Conservation (phyloP, 345 rosid genomes). For the Passiflora organensis region DNA sequence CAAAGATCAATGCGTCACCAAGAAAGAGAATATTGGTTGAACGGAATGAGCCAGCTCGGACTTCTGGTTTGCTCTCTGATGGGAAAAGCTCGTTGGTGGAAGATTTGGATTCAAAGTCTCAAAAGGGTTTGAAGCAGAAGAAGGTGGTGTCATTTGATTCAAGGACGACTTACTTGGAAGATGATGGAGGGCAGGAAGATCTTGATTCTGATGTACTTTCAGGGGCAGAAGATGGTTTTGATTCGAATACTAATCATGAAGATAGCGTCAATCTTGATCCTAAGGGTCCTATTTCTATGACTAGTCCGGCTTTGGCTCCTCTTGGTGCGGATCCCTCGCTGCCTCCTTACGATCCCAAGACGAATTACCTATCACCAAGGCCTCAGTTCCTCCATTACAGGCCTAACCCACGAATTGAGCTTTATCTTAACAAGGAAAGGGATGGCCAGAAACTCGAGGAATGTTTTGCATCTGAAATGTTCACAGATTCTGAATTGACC, state of each 20-base stretch:
- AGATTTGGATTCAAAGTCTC: slow-evolving; percentile 19
- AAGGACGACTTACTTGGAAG: slow-evolving; percentile 28
- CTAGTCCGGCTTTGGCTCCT: slow-evolving; percentile 42
- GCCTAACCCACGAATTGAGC: slow-evolving; percentile 55
- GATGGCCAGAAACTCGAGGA: slow-evolving; percentile 49
- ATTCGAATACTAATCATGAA: slow-evolving; percentile 8
- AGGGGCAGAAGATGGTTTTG: slow-evolving; percentile 10
- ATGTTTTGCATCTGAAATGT: slow-evolving; percentile 40
- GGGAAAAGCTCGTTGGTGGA: slow-evolving; percentile 28
- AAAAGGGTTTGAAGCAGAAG: no score
- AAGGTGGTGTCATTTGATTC: slow-evolving; percentile 37
- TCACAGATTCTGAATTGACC: slow-evolving; percentile 43
- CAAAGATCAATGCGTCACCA: slow-evolving; percentile 63
- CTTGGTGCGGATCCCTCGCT: slow-evolving; percentile 52
- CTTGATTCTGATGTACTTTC: not conserved
- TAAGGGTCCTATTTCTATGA: slow-evolving; percentile 37
- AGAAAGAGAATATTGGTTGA: slow-evolving; percentile 69
- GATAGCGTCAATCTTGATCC: slow-evolving; percentile 40
- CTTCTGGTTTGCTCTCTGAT: slow-evolving; percentile 42
- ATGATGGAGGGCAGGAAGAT: slow-evolving; percentile 21
- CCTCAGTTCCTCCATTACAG: slow-evolving; percentile 55
- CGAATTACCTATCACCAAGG: slow-evolving; percentile 58
- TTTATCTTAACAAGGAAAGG: slow-evolving; percentile 28
- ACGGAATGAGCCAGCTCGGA: slow-evolving; percentile 42
- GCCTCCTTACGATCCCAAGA: slow-evolving; percentile 56